A percentile compares a stretch with the other conserved stretches of the same genome.
Conservation (phyloP, 75 land plant genomes). For the Cunninghamia lanceolata region DNA sequence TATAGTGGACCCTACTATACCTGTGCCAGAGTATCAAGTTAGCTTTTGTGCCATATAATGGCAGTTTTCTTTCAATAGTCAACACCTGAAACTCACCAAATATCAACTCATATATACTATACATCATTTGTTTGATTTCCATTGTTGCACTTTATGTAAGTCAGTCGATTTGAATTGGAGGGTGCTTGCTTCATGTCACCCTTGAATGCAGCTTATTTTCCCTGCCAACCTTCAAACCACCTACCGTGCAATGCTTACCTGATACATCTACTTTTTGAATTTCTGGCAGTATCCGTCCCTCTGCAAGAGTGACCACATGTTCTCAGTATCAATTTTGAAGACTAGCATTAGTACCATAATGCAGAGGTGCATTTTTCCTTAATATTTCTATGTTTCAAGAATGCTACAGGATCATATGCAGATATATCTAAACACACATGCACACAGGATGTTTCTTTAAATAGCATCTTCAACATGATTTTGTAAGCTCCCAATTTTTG, state of each 20-base stretch:
- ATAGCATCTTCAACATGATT: not conserved
- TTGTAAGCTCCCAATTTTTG: not conserved
- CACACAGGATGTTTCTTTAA: not conserved
- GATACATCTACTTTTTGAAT: not conserved
- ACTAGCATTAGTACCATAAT: not conserved
- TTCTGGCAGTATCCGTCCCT: not conserved
- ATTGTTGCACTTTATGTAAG: not conserved
- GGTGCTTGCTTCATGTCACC: not conserved
- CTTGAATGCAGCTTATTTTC: not conserved
- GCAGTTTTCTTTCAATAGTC: not conserved
- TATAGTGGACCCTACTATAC: not conserved
- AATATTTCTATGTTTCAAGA: not conserved
- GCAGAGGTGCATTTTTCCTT: not conserved
- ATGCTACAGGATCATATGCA: not conserved
- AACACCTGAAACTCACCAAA: not conserved
- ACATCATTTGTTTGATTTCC: not conserved
- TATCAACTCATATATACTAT: not conserved
- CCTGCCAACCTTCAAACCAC: not conserved
- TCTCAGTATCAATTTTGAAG: not conserved
- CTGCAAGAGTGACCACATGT: not conserved
- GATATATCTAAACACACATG: not conserved
- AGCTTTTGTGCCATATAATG: not conserved
- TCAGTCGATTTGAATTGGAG: conserved; percentile 1
- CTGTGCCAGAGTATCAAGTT: not conserved
- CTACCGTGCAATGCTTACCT: not conserved